Conservation (phyloP, 1,284 basidiomycete genomes). For the Ceratobasidium sp. region DNA sequence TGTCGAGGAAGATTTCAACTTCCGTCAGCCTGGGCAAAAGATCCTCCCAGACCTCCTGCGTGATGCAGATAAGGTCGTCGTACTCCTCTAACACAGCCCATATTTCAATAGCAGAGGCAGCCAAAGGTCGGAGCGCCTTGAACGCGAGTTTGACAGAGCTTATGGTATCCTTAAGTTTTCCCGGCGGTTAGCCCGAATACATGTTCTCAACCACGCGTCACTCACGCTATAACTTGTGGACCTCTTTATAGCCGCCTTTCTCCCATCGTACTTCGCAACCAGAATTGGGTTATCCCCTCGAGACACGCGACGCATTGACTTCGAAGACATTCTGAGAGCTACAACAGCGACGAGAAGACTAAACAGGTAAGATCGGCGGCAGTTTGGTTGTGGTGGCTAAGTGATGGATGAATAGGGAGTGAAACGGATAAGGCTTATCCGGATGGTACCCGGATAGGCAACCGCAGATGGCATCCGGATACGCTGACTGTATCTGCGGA, state of each 20-base stretch:
- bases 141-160: not conserved
- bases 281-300: not conserved
- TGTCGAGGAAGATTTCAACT: not conserved
- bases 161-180: not conserved
- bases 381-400: no score
- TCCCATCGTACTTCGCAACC: not conserved
- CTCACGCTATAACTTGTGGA: slow-evolving; percentile 15
- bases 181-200: no score
- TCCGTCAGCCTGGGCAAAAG: not conserved
- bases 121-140: not conserved
- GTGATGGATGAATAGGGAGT: not conserved
- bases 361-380: no score
- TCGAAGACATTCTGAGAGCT: not conserved
- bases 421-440: no score
- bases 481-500: no score
- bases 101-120: not conserved
- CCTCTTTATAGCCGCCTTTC: slow-evolving; percentile 2
- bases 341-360: no score
- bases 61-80: not conserved
- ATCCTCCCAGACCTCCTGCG: not conserved
- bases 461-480: no score
- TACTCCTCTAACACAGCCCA: not conserved
- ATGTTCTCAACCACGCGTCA: not conserved
- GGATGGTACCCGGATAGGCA: no score
- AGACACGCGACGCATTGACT: not conserved